Evolutionary conservation across 1,139 yeast genomes (phyloP), one percentile per base, ranked within the genome.

Genomic region (Saccharomycopsis hybrid): DNA sequence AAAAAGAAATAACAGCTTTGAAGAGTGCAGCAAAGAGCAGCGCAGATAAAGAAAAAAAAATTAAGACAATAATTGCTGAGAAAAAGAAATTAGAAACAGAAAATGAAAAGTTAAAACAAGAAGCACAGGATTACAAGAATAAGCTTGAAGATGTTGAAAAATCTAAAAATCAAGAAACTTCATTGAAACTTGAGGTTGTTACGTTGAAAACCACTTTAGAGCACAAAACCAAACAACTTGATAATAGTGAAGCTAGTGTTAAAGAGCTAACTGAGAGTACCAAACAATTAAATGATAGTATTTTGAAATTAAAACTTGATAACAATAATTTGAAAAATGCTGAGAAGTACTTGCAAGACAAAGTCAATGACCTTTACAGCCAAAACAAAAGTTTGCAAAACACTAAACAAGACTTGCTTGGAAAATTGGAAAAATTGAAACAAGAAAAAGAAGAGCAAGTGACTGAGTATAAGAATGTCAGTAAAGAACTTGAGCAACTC

Each of bases 391-490:
- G 55, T 3, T 55, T 67, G 42, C 58, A 57, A 36, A 53, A 57
- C 13, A 69, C 69, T 53, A 63, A 66, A 44, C 56, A 57, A n/a
- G 63, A 65, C 24, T 57, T 66, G 44, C 48, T 40, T 30, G 50
- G 46, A 8, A 55, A 54, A 39, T 43, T 58, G n/a, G 58, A 51
- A 28, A 38, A 49, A 9, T 29, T 56, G 32, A 46, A 49, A 39
- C 30, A 52, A 30, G 56, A 49, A 43, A 47, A 32, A 30, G 42
- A 38, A 28, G 48, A 50, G 31, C 43, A 50, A 13, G 5, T 35
- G 44, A 36, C 48, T 55, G 2, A 55, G 50, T n/a, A 52, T 53
- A 1, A 44, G 67, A n/a, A 59, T 59, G 18, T 59, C 60, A 24
- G 65, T 65, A 3, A 3, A 59, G 60, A 56, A 41, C 56, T 66